phyloP scores from a whole-genome alignment of 163 green algal species.

The Scenedesmus sp. region DNA sequence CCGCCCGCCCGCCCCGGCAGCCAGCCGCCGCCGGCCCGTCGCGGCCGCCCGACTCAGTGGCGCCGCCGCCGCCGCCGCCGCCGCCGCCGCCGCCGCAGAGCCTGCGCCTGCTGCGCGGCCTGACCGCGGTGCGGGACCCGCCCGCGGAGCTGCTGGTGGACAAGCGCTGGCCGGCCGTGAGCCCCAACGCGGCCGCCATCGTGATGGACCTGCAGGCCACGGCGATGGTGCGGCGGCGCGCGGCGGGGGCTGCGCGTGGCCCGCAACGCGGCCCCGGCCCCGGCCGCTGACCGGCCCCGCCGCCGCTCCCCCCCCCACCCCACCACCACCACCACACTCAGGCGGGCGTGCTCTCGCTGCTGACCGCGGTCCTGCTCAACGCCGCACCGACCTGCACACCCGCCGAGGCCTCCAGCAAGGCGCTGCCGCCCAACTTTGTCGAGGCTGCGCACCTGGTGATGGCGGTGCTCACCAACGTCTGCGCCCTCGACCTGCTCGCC shows the following conservation, averaged over 20 bases:
- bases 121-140: slow-evolving; percentile 43
- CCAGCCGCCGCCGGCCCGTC: no score
- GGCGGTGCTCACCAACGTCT: slow-evolving; percentile 67
- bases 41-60: no score
- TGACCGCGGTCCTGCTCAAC: slow-evolving; percentile 72
- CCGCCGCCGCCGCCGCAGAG: slow-evolving; percentile 40
- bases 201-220: slow-evolving; percentile 58
- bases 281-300: no score
- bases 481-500: slow-evolving; percentile 59
- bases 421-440: slow-evolving; percentile 71
- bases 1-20: no score
- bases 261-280: no score
- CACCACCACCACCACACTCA: slow-evolving; percentile 5
- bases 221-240: slow-evolving; percentile 10
- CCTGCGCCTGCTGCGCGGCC: slow-evolving; percentile 56
- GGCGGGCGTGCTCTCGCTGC: slow-evolving; percentile 66
- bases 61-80: no score
- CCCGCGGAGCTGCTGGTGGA: slow-evolving; percentile 16
- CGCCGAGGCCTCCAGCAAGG: slow-evolving; percentile 50
- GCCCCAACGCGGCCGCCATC: slow-evolving; percentile 46
- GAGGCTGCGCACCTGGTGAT: slow-evolving; percentile 57
- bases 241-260: no score
- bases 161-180: slow-evolving; percentile 42
- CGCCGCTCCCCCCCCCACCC: no score
- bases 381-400: slow-evolving; percentile 56